Base-by-base conservation (phyloP, 257 asterid species). In the Cruciata laevipes region DNA sequence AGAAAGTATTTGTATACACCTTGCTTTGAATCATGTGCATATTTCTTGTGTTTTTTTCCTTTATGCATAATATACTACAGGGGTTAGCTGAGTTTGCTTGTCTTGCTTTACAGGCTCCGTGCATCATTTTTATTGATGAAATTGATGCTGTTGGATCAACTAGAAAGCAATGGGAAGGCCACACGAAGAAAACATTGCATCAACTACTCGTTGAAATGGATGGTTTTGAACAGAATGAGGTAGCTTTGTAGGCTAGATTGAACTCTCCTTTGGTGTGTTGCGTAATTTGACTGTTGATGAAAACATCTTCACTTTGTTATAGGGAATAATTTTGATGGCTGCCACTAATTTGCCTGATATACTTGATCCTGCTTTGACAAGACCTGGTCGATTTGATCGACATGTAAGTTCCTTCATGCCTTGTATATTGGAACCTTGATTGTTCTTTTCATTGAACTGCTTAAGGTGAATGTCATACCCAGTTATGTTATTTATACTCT, bases 161-260 rank as follows among this genome's bases (percentile, higher is more conserved):
- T 60, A 85, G 99, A 52, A 93, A 86, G 90, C 99, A 90, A 75
- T 93, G 95, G 90, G 99, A 93, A 85, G 99, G 99, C 65, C 99
- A 93, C 72, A 90, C 97, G 18, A 93, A 93, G 89, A 93, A 93
- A 82, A 93, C 99, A 18, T 76, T 93, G 71, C 99, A 93, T 79
- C 99, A 93, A 49, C 77, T 93, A 67, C 99, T 90, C 10, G 97
- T 93, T 40, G 99, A 93, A 84, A 90, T 93, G 99, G 97, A 93
- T 83, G 99, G 99, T 61, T 93, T 90, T 81, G 97, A 93, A 78
- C 99, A 93, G 79, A 93, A 93, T 77, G 97, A 90, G 95, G 98
- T 93, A 80, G 47, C 13, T 13, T 75, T 52, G 21, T 17, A 35
- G 69, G 30, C 55, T 37, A 62, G 32, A 14, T 57, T 2, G 17